Evolutionary conservation across 768 basidiomycete genomes (phyloP).

Genomic region (Royoungia palumana): DNA sequence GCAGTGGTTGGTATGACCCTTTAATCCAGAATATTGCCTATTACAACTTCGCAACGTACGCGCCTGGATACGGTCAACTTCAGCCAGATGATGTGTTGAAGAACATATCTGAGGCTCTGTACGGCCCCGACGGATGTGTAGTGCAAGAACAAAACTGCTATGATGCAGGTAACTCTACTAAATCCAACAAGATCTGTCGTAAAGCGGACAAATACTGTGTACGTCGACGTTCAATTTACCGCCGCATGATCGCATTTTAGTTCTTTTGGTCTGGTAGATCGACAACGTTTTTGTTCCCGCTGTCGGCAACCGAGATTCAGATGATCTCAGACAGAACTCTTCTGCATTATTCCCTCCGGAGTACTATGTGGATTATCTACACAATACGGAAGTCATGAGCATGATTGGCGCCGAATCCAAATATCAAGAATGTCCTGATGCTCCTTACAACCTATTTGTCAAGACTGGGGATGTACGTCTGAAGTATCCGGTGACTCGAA

Average conservation of each 20-base stretch:
- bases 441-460: constrained; percentile 41
- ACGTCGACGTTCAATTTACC: constrained; percentile 19
- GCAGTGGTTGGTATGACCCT: constrained; percentile 65
- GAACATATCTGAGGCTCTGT: constrained; percentile 48
- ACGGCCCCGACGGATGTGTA: constrained; percentile 46
- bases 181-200: constrained; percentile 49
- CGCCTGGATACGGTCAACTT: constrained; percentile 66
- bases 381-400: constrained; percentile 31
- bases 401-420: constrained; percentile 51
- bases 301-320: constrained; percentile 48
- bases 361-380: constrained; percentile 50
- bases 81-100: constrained; percentile 44
- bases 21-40: constrained; percentile 61
- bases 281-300: constrained; percentile 49
- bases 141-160: constrained; percentile 56
- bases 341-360: constrained; percentile 54
- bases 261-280: constrained; percentile 26
- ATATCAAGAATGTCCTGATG: constrained; percentile 49
- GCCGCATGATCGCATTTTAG: not conserved
- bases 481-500: not conserved
- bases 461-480: constrained; percentile 56
- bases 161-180: constrained; percentile 44
- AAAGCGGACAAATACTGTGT: constrained; percentile 57
- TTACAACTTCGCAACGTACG: constrained; percentile 55
- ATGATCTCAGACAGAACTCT: constrained; percentile 58